Percentiles rank a stretch among this genome's conserved stretches.
Conservation (phyloP, 148 eudicot species). For the Nyssa sinensis region DNA sequence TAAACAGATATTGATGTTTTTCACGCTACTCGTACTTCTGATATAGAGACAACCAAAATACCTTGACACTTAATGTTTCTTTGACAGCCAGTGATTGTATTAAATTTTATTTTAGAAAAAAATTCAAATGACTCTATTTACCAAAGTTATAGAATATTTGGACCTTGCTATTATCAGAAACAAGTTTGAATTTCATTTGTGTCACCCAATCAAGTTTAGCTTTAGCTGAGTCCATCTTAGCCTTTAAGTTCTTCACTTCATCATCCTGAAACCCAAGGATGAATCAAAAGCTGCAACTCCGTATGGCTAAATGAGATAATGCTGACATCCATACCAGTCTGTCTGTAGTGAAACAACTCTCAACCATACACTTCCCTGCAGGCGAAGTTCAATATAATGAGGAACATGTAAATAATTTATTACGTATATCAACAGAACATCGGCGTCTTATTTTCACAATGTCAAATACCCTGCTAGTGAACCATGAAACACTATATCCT, state of each 20-base stretch:
- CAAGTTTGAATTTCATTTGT: slow-evolving; percentile 37
- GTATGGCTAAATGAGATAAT: neutral
- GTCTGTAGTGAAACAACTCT: slow-evolving; percentile 8
- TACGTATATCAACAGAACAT: neutral
- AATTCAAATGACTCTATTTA: neutral
- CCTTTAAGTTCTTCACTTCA: slow-evolving; percentile 25
- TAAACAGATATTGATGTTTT: neutral
- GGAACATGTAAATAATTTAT: slow-evolving; percentile 3
- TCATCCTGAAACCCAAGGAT: slow-evolving; percentile 25
- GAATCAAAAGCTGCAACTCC: neutral
- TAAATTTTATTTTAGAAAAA: neutral
- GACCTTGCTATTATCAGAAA: slow-evolving; percentile 61
- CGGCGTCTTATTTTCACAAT: neutral
- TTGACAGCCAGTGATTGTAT: neutral
- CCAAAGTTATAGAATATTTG: neutral
- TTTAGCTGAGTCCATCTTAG: slow-evolving; percentile 51
- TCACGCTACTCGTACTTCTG: neutral
- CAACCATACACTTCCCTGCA: slow-evolving; percentile 23
- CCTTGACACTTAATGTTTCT: neutral
- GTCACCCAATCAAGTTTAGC: slow-evolving; percentile 49
- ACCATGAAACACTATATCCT: neutral
- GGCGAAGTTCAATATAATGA: slow-evolving; percentile 2
- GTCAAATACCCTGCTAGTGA: neutral
- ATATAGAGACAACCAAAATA: neutral
- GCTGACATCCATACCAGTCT: slow-evolving; percentile 18